Conservation (phyloP, 2,329 filamentous ascomycete genomes). For the Colletotrichum sp. region DNA sequence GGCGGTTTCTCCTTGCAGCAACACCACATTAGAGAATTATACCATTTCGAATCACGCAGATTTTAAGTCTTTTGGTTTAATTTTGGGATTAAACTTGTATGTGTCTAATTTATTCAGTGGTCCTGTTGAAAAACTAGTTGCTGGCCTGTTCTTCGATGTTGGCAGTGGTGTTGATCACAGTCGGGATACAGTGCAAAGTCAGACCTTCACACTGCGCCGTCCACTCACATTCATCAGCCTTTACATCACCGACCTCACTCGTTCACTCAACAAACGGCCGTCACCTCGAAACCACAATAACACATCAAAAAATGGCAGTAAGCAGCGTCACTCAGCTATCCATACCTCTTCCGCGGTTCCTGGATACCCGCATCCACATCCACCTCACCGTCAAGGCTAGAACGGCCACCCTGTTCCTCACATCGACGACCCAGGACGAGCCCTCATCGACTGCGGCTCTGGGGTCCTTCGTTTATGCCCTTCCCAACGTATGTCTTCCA, state of each 20-base stretch:
- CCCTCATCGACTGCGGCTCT: constrained; percentile 60
- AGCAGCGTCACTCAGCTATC: constrained; percentile 50
- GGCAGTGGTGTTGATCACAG: background rate
- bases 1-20: background rate
- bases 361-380: constrained; percentile 66
- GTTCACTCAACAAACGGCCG: background rate
- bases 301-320: constrained; percentile 16
- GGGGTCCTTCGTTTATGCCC: constrained; percentile 91
- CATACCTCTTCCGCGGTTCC: constrained; percentile 63
- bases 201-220: background rate
- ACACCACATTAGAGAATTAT: background rate
- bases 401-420: constrained; percentile 65
- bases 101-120: background rate
- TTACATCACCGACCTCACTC: constrained; percentile 2
- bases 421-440: constrained; percentile 61
- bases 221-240: background rate
- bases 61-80: fast-evolving
- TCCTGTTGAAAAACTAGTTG: background rate
- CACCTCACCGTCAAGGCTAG: constrained; percentile 64
- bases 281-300: background rate
- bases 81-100: background rate
- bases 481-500: constrained; percentile 76
- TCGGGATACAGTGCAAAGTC: background rate
- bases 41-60: too few relatives aligned
- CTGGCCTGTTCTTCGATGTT: background rate